Evolutionary conservation across 305 asterid genomes (phyloP).

Genomic region (Fraxinus sp.): DNA sequence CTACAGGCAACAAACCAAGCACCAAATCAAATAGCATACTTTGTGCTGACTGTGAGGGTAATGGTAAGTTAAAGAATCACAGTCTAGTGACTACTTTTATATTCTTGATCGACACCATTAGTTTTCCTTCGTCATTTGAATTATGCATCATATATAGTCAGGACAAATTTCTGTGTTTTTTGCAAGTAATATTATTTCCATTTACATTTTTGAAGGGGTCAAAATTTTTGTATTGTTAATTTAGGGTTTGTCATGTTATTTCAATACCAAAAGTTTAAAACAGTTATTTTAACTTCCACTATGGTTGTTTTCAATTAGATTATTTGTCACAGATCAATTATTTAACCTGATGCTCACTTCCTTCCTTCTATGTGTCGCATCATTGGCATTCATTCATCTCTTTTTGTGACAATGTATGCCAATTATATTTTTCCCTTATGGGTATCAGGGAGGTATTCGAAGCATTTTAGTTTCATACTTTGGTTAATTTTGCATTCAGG

Average conservation of each 20-base stretch:
- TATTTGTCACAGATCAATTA: background rate
- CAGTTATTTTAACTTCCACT: background rate
- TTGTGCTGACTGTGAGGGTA: conserved; percentile 62
- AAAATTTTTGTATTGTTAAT: background rate
- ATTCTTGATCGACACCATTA: background rate
- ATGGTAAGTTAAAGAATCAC: conserved; percentile 44
- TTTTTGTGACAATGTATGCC: background rate
- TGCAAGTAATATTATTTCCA: background rate
- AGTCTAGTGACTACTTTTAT: background rate
- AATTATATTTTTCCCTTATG: background rate
- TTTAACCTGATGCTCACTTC: background rate
- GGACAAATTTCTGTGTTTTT: background rate
- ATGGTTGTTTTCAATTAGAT: background rate
- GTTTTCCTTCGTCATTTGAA: background rate
- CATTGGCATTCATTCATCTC: background rate
- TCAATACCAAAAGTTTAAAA: background rate
- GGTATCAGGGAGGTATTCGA: background rate
- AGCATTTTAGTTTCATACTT: background rate
- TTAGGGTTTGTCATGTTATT: background rate
- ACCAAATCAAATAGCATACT: conserved; percentile 45
- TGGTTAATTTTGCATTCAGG: background rate
- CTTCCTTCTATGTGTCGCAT: background rate
- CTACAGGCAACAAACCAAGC: conserved; percentile 32
- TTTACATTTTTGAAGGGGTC: background rate
- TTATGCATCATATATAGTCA: background rate